Percentiles rank a stretch among this genome's conserved stretches.
These are phyloP conservation scores for Botrytis medusae DNA, from an alignment of 2,329 filamentous ascomycete species.

Conservation along the genomic window DNA sequence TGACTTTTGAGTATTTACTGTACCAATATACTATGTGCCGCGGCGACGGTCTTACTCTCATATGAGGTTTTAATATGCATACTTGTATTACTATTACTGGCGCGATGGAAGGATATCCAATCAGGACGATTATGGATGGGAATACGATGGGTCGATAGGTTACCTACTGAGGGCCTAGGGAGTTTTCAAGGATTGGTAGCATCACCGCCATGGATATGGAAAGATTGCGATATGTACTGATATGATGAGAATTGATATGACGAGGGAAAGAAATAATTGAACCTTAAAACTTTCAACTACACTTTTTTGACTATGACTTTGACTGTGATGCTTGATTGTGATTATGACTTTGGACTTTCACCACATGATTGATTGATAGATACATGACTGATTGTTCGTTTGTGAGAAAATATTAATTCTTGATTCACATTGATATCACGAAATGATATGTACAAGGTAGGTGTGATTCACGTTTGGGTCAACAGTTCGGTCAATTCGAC, in stretches of 20 bases:
- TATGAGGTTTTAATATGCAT: not conserved
- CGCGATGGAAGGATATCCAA: not conserved
- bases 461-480: not conserved
- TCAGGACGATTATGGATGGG: conserved; percentile 9
- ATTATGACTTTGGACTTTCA: not conserved
- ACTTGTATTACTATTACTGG: conserved; percentile 7
- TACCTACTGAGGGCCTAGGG: not conserved
- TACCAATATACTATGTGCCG: conserved; percentile 3
- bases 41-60: conserved; percentile 1
- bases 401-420: not conserved
- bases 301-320: not conserved
- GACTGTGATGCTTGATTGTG: not conserved
- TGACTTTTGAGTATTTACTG: not conserved
- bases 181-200: conserved; percentile 13
- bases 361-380: no score
- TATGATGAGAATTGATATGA: not conserved
- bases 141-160: not conserved
- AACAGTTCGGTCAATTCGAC: not conserved
- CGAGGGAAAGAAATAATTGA: not conserved
- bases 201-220: conserved; percentile 14
- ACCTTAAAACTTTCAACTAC: not conserved
- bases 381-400: not conserved
- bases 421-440: not conserved
- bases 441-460: no score
- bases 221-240: conserved; percentile 13